Percentiles rank a stretch among this genome's conserved stretches.
Evolutionary conservation across 2,329 filamentous ascomycete genomes (phyloP).

Genomic region (Colletotrichum gigasporum): DNA sequence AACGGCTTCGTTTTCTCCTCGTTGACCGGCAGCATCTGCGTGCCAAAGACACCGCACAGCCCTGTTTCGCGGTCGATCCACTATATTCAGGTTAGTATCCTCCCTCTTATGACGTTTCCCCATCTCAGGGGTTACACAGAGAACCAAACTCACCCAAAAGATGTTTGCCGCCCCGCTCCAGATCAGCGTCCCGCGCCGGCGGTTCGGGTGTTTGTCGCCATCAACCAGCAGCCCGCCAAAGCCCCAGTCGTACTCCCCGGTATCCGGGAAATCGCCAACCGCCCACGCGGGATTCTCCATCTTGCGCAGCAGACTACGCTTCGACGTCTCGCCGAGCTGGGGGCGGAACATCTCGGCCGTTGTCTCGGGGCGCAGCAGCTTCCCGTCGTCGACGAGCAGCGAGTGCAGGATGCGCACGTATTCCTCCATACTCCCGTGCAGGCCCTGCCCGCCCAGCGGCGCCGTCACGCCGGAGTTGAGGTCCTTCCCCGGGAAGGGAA

Average conservation of each 20-base stretch:
- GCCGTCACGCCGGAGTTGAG: slow-evolving; percentile 26
- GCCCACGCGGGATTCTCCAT: slow-evolving; percentile 37
- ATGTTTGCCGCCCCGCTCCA: slow-evolving; percentile 58
- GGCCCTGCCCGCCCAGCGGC: slow-evolving; percentile 45
- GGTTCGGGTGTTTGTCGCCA: slow-evolving; percentile 44
- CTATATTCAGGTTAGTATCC: slow-evolving; percentile 20
- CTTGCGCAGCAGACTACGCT: slow-evolving; percentile 34
- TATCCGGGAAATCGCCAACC: slow-evolving; percentile 40
- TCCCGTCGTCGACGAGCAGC: slow-evolving; percentile 54
- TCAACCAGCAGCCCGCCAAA: slow-evolving; percentile 51
- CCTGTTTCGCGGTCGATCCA: slow-evolving; percentile 46
- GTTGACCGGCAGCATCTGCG: slow-evolving; percentile 50
- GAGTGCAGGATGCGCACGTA: slow-evolving; percentile 56
- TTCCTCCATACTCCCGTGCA: slow-evolving; percentile 45
- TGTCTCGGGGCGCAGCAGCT: slow-evolving; percentile 52
- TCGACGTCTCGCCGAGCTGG: slow-evolving; percentile 44
- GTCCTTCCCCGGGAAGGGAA: slow-evolving; percentile 2
- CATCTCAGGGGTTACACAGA: neutral
- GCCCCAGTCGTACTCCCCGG: slow-evolving; percentile 50
- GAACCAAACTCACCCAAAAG: slow-evolving; percentile 50
- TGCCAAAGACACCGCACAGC: slow-evolving; percentile 50
- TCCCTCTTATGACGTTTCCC: neutral
- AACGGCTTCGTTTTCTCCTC: slow-evolving; percentile 45
- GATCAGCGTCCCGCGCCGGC: slow-evolving; percentile 48
- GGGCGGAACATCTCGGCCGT: slow-evolving; percentile 56